phyloP scores from a whole-genome alignment of 306 rosid species.

The Dryas alaskensis region DNA sequence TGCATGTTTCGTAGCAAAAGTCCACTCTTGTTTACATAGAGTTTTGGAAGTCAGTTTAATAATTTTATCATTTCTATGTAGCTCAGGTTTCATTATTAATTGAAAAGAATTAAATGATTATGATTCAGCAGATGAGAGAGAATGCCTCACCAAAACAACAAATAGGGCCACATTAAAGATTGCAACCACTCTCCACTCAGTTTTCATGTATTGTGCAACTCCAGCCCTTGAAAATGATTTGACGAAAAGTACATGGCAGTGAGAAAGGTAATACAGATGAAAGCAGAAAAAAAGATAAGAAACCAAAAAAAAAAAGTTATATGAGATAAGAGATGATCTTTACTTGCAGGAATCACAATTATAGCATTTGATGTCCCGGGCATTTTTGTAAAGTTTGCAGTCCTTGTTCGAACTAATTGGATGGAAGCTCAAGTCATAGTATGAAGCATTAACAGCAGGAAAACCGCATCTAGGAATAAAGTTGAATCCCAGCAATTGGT shows the following conservation, averaged over 20 bases:
- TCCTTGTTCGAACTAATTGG: constrained; percentile 67
- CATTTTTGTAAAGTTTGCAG: constrained; percentile 86
- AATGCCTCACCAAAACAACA: constrained; percentile 63
- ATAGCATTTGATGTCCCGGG: constrained; percentile 69
- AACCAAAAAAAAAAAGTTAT: not conserved
- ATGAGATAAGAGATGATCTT: not conserved
- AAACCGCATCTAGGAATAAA: constrained; percentile 70
- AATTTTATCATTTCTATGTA: not conserved
- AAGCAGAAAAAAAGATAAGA: not conserved
- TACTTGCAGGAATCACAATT: constrained; percentile 98
- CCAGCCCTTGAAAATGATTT: constrained; percentile 65
- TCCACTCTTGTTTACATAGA: not conserved
- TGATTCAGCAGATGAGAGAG: constrained; percentile 5
- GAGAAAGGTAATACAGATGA: constrained; percentile 11
- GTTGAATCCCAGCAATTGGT: constrained; percentile 23
- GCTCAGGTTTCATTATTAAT: not conserved
- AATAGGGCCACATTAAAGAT: constrained; percentile 69
- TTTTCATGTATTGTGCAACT: constrained; percentile 98
- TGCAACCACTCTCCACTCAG: constrained; percentile 90
- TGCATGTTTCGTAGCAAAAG: not conserved
- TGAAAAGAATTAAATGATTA: not conserved
- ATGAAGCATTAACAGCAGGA: constrained; percentile 90
- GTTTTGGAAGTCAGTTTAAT: not conserved
- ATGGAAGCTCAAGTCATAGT: constrained; percentile 86
- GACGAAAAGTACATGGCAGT: constrained; percentile 16